These are phyloP conservation scores for Onygenales sp. DNA, from an alignment of 2,329 filamentous ascomycete species.

Conservation along the genomic window DNA sequence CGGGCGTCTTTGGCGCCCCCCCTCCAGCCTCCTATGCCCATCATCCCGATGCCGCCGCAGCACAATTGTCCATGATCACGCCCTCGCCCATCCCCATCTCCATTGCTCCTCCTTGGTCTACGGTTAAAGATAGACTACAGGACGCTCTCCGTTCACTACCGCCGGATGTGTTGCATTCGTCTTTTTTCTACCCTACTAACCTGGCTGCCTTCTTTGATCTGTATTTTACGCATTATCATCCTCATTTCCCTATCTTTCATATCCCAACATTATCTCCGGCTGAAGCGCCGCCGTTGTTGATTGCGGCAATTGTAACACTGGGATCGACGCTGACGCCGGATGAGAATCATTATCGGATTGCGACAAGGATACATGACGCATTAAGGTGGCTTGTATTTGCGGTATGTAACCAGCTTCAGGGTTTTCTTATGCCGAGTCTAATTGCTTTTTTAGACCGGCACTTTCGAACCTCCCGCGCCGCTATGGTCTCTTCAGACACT, in stretches of 20 bases:
- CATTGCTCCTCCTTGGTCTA: constrained; percentile 12
- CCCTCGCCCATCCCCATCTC: constrained; percentile 9
- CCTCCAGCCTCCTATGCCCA: too few species aligned
- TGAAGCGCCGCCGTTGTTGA: constrained; percentile 14
- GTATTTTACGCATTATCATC: constrained; percentile 20
- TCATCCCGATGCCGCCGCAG: too few species aligned
- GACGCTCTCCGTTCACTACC: constrained; percentile 13
- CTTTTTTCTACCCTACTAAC: constrained; percentile 17
- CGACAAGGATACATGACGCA: constrained; percentile 16
- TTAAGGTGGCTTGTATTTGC: constrained; percentile 18
- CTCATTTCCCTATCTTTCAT: constrained; percentile 21
- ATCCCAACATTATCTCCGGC: constrained; percentile 13
- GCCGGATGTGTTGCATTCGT: constrained; percentile 10
- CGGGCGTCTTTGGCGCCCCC: too few species aligned
- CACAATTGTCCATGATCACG: constrained; percentile 2
- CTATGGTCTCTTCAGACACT: constrained; percentile 21
- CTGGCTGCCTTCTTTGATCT: constrained; percentile 15
- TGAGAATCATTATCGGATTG: constrained; percentile 12
- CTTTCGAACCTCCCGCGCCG: constrained; percentile 19
- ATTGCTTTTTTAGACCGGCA: constrained; percentile 8
- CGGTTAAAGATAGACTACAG: constrained; percentile 12
- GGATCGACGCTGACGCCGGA: constrained; percentile 17
- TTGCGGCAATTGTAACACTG: constrained; percentile 18
- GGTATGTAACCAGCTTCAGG: constrained; percentile 4
- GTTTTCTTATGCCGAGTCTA: neutral